A percentile compares a stretch with the other conserved stretches of the same genome.
phyloP scores from a whole-genome alignment of 192 early-diverging fungal species.

The Funneliformis mosseae region DNA sequence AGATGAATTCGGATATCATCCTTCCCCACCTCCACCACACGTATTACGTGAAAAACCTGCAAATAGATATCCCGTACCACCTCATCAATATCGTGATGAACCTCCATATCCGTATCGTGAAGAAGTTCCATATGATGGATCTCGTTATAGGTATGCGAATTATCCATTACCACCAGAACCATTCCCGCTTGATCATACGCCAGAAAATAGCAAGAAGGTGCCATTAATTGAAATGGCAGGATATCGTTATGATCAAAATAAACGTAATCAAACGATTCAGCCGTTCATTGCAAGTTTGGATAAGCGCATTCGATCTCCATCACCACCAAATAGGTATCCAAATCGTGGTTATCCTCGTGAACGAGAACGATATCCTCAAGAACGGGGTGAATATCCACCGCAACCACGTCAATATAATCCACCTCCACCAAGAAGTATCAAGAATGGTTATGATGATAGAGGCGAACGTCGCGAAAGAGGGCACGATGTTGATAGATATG shows the following conservation, averaged over 20 bases:
- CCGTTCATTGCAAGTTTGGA: neutral
- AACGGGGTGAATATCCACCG: neutral
- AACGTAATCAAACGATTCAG: slow-evolving; percentile 21
- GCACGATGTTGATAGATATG: neutral
- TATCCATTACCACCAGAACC: slow-evolving; percentile 19
- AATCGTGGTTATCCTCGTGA: slow-evolving; percentile 22
- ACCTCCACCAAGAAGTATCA: neutral
- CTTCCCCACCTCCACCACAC: neutral
- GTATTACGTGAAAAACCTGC: slow-evolving; percentile 4
- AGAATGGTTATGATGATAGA: slow-evolving; percentile 4
- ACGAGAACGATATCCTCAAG: neutral
- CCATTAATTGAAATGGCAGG: slow-evolving; percentile 34
- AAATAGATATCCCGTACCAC: neutral
- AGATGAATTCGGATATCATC: neutral
- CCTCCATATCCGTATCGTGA: slow-evolving; percentile 14
- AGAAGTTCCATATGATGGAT: slow-evolving; percentile 7
- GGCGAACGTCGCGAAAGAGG: neutral
- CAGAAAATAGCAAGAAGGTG: neutral
- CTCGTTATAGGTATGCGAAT: slow-evolving; percentile 11
- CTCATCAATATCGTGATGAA: slow-evolving; percentile 21
- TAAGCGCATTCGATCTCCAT: neutral
- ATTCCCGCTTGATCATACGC: neutral
- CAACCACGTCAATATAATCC: neutral
- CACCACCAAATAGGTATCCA: neutral
- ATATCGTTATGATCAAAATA: slow-evolving; percentile 26